Evolutionary conservation across 345 rosid species (phyloP), one percentile per base, ranked within the genome.

Genomic region (Lepidium didymum): DNA sequence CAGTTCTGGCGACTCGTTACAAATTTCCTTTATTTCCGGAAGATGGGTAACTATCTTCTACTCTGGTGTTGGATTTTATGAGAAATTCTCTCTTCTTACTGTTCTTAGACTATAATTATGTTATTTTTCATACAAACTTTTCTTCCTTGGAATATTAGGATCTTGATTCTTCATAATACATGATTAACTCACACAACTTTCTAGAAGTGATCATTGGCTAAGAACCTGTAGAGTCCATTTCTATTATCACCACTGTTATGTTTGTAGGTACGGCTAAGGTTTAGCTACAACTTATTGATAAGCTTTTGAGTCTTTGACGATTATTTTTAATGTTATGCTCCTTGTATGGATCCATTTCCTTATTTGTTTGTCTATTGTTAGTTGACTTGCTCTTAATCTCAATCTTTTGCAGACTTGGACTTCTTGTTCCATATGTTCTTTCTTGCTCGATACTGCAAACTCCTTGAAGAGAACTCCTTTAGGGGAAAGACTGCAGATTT

Each of bases 401-500:
- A 47, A 34, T 64, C 25, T 64, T 51, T 50, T 79, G 69, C 87
- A 89, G 98, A 92, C 78, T 77, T 92, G 85, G 98, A 89, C 80
- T 92, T 92, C 76, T 69, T 89, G 89, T 92, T 92, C 70, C 98
- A 87, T 69, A 89, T 92, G 98, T 92, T 89, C 73, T 92, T 92
- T 68, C 91, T 92, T 55, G 92, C 95, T 47, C 91, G 96, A 34
- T 92, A 92, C 84, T 92, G 96, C 86, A 94, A 94, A 70, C 93
- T 94, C 67, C 96, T 91, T 0, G 99, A 94, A 80, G 97, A 94
- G 81, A 94, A 94, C 79, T 87, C 99, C 7, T 94, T 94, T 72
- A 78, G 99, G 84, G 97, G 96, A 59, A 89, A 91, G 80, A 94
- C 97, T 15, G 99, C 99, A 0, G 96, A 94, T 80, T 94, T 94